These are phyloP conservation scores for Anthracocystis setariae DNA, from an alignment of 1,284 basidiomycete genomes.

Conservation along the genomic window DNA sequence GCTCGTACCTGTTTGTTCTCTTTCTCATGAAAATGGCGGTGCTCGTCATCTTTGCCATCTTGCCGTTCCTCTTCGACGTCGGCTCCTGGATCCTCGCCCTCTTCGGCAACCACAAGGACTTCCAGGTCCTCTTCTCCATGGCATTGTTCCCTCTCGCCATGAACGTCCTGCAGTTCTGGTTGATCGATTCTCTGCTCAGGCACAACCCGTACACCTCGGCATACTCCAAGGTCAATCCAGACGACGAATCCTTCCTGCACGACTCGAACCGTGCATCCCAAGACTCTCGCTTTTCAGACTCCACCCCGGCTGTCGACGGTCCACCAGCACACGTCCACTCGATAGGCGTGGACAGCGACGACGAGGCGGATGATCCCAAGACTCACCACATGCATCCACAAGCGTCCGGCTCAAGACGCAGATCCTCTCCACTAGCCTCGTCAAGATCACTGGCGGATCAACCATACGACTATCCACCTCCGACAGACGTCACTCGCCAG, in stretches of 20 bases:
- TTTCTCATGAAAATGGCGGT: constrained; percentile 86
- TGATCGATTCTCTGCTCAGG: constrained; percentile 63
- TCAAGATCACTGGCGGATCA: constrained; percentile 11
- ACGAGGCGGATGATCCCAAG: constrained; percentile 9
- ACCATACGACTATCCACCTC: constrained; percentile 35
- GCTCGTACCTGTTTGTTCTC: constrained; percentile 83
- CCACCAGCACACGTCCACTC: constrained; percentile 4
- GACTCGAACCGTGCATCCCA: constrained; percentile 31
- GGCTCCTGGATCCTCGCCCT: constrained; percentile 86
- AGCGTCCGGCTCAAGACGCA: constrained; percentile 19
- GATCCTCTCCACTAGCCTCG: constrained; percentile 11
- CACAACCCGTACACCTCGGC: constrained; percentile 58
- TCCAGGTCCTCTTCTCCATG: constrained; percentile 74
- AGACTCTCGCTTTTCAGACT: constrained; percentile 28
- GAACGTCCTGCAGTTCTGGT: constrained; percentile 71
- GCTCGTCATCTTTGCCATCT: constrained; percentile 76
- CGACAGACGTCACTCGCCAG: constrained; percentile 21
- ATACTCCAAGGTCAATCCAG: constrained; percentile 47
- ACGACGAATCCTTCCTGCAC: constrained; percentile 36
- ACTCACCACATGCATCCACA: constrained; percentile 19
- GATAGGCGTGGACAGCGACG: constrained; percentile 24
- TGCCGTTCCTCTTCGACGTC: constrained; percentile 75
- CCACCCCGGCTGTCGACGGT: constrained; percentile 4
- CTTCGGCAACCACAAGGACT: constrained; percentile 73
- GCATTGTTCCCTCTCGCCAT: constrained; percentile 91